Percentiles rank a stretch among this genome's conserved stretches.
Evolutionary conservation across 140 eudicot genomes (phyloP).

Genomic region (Senecio squalidus): DNA sequence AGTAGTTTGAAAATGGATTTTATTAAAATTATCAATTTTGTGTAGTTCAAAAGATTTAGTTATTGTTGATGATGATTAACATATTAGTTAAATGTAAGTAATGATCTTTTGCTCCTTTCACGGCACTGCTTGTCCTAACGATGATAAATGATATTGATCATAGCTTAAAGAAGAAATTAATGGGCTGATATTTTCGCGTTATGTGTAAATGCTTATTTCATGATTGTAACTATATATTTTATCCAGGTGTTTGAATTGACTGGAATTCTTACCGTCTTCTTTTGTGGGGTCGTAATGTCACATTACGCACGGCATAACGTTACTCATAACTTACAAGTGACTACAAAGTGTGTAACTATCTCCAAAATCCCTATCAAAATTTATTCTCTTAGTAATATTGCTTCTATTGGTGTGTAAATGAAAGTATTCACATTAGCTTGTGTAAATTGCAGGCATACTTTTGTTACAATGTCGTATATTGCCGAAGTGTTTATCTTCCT

Average conservation of each 20-base stretch:
- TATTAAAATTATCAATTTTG: too few species aligned
- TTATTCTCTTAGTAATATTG: background rate
- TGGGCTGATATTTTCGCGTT: too few species aligned
- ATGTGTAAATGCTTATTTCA: too few species aligned
- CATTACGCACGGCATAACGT: slow-evolving; percentile 92
- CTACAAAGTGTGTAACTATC: slow-evolving; percentile 48
- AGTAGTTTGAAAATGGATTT: too few species aligned
- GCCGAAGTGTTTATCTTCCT: slow-evolving; percentile 76
- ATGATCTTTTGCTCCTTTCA: background rate
- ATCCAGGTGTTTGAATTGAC: slow-evolving; percentile 64
- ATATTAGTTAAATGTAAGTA: background rate
- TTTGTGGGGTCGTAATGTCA: slow-evolving; percentile 91
- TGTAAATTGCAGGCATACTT: slow-evolving; percentile 53
- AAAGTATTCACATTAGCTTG: slow-evolving; percentile 14
- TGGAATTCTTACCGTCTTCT: slow-evolving; percentile 85
- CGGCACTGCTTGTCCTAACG: background rate
- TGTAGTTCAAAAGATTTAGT: too few species aligned
- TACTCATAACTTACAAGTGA: slow-evolving; percentile 55
- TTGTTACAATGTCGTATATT: slow-evolving; percentile 67
- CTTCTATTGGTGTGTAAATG: background rate
- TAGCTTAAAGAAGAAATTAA: too few species aligned
- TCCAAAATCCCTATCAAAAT: background rate
- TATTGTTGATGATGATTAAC: too few species aligned
- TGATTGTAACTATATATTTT: background rate
- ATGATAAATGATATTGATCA: too few species aligned